These are phyloP conservation scores for Bruguiera gymnorhiza DNA, from an alignment of 345 rosid genomes.

Conservation along the genomic window DNA sequence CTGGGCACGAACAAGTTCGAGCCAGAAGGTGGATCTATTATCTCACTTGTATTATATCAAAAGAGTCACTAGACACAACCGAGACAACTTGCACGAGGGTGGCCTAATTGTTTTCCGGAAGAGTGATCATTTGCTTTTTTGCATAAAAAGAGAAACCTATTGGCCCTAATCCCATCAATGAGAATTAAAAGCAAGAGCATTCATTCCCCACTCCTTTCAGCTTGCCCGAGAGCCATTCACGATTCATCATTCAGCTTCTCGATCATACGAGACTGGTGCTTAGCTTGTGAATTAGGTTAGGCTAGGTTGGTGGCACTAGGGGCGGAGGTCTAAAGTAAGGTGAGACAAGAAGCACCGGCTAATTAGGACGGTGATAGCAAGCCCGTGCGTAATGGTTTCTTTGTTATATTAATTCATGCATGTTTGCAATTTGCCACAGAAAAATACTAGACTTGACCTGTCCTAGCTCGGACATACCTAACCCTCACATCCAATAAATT, in stretches of 20 bases:
- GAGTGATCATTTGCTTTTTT: constrained; percentile 7
- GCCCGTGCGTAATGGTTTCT: no score
- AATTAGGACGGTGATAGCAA: no score
- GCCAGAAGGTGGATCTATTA: background rate
- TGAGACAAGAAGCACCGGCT: no score
- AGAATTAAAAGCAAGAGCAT: background rate
- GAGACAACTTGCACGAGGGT: background rate
- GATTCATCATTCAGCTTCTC: background rate
- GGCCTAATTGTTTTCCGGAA: constrained; percentile 5
- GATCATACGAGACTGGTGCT: background rate
- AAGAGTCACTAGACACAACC: background rate
- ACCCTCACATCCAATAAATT: no score
- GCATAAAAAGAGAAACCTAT: constrained; percentile 24
- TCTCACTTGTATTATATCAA: no score
- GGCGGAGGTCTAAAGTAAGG: no score
- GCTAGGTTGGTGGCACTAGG: background rate
- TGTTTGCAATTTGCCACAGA: no score
- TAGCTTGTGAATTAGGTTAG: background rate
- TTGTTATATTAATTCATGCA: no score
- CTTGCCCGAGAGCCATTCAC: background rate
- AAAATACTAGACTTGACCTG: no score
- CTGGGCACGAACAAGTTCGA: no score
- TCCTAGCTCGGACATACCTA: no score
- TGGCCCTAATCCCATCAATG: background rate
- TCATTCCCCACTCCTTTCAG: background rate